Base-by-base conservation (phyloP, 2,329 filamentous ascomycete genomes). In the Laburnicola sp. region DNA sequence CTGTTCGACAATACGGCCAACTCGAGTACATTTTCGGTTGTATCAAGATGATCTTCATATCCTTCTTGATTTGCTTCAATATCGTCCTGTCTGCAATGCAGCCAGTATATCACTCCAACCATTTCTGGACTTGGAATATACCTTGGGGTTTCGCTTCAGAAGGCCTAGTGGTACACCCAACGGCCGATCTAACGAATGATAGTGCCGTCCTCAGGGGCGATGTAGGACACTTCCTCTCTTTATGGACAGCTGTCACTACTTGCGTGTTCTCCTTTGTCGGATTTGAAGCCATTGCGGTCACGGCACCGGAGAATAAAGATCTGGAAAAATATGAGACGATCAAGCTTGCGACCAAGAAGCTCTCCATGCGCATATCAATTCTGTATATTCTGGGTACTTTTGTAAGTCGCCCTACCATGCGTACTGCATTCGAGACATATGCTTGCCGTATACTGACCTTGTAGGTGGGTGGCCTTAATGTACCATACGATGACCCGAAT, bases 21-120 rank as follows among this genome's bases (percentile, higher is more conserved):
- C 88, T 89, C 7, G 90, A 95, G 67, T 95, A 95, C 60, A 78
- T 90, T 47, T 93, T 95, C 68, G 88, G 88, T 8, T 83, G 91
- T 44, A 77, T 96, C 73, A 96, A 96, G 70, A 84, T 96, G 38
- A 77, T 86, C 38, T 76, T 76, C 51, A 73, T 78, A 36, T 66
- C 71, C 23, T 59, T 70, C 6, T 51, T 77, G 31, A 77, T 77
- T 45, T 54, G 75, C 9, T 69, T 76, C 65, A 78, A 77, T 53
- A 63, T 76, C n/a, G 64, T 75, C 11, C 54, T 75, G 3, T 69
- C 66, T 16, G 69, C 64, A 5, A 62, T 66, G 26, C 58, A 68
- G 41, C 59, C 53, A 37, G 63, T 64, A 3, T 52, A 54, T 6
- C 50, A 65, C 25, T 48, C 45, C 0, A 65, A 64, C 30, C 53